phyloP scores from a whole-genome alignment of 2,329 filamentous ascomycete genomes.

The Westerdykella ornata region DNA sequence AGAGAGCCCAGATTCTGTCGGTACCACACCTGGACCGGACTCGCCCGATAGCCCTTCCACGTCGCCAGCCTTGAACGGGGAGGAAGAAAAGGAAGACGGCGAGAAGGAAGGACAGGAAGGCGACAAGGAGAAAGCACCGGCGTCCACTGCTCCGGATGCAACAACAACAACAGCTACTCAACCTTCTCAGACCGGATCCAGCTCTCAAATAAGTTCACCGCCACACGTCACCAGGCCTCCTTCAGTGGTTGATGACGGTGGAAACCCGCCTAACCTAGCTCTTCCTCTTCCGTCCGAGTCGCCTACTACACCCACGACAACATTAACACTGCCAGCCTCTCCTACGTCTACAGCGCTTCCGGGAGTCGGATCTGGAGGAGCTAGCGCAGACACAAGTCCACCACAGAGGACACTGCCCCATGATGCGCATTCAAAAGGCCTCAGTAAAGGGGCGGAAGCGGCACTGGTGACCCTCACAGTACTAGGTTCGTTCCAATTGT shows the following conservation, averaged over 20 bases:
- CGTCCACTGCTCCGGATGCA: neutral
- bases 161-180: neutral
- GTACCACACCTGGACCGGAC: neutral
- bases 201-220: neutral
- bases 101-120: neutral
- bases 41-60: slow-evolving; percentile 5
- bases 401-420: slow-evolving; percentile 1
- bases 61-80: slow-evolving; percentile 1
- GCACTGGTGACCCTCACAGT: slow-evolving; percentile 28
- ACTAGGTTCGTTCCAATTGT: slow-evolving; percentile 17
- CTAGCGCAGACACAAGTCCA: slow-evolving; percentile 2
- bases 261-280: too few relatives aligned
- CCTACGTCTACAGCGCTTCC: neutral
- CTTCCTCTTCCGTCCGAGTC: too few relatives aligned
- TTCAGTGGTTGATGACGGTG: too few relatives aligned
- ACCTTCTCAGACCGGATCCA: neutral
- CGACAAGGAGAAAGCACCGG: neutral
- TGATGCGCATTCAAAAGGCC: slow-evolving; percentile 1
- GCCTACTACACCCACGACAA: too few relatives aligned
- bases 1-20: slow-evolving; percentile 16
- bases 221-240: too few relatives aligned
- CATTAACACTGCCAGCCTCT: too few relatives aligned
- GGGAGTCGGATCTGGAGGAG: neutral
- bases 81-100: neutral
- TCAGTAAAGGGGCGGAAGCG: slow-evolving; percentile 25